Evolutionary conservation across 768 basidiomycete species (phyloP).

Genomic region (Kwoniella dendrophila): DNA sequence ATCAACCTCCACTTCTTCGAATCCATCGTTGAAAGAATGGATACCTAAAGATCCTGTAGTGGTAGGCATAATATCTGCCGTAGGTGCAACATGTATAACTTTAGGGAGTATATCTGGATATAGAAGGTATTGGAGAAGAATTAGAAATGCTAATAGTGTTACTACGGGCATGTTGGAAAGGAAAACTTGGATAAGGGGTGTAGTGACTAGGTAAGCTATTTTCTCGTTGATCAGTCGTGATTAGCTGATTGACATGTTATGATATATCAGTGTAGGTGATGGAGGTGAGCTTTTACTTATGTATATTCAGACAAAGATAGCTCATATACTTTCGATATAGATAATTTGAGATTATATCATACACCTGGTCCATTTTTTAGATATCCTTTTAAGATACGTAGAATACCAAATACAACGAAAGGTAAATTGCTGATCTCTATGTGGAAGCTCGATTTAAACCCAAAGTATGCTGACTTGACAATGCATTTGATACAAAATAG

Average conservation of each 20-base stretch:
- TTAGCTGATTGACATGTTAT: background rate
- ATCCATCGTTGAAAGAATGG: constrained; percentile 16
- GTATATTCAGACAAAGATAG: constrained; percentile 55
- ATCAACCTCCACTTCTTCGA: background rate
- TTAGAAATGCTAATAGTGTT: constrained; percentile 70
- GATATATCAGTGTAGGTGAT: constrained; percentile 41
- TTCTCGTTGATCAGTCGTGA: background rate
- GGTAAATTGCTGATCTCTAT: constrained; percentile 56
- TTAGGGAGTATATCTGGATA: constrained; percentile 40
- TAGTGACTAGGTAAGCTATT: constrained; percentile 70
- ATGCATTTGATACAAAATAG: constrained; percentile 57
- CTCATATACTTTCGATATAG: constrained; percentile 71
- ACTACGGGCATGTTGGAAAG: constrained; percentile 65
- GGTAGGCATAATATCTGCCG: constrained; percentile 46
- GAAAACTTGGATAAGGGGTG: constrained; percentile 72
- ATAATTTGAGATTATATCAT: constrained; percentile 86
- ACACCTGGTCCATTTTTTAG: constrained; percentile 75
- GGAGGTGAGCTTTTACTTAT: constrained; percentile 34
- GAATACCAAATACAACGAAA: constrained; percentile 65
- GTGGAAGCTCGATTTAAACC: background rate
- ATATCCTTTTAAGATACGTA: constrained; percentile 71
- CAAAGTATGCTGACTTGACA: no score
- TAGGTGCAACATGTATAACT: constrained; percentile 52
- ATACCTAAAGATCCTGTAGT: constrained; percentile 41
- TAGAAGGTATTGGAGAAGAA: constrained; percentile 57